Evolutionary conservation across 2,329 filamentous ascomycete species (phyloP).

Genomic region (Fusarium staphyleae): DNA sequence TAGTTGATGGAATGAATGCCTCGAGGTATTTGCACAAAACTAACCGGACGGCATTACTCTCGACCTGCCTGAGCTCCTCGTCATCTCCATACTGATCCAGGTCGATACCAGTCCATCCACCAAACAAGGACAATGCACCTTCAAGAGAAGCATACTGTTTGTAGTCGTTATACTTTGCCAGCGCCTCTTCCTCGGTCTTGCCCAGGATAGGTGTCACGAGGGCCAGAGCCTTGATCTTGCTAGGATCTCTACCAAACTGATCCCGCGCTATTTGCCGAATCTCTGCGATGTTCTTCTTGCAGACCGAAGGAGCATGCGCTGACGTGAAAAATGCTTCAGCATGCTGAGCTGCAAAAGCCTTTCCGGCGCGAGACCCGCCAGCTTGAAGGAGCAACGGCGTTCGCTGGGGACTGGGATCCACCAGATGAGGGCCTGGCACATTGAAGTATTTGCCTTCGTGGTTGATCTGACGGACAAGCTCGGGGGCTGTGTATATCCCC

Average conservation of each 20-base stretch:
- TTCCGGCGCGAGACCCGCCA: conserved; percentile 71
- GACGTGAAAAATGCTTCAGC: conserved; percentile 76
- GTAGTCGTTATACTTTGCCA: conserved; percentile 68
- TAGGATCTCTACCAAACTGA: conserved; percentile 63
- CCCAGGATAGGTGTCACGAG: conserved; percentile 71
- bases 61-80: conserved; percentile 67
- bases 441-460: conserved; percentile 70
- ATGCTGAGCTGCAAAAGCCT: conserved; percentile 71
- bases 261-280: conserved; percentile 63
- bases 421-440: conserved; percentile 71
- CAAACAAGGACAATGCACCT: conserved; percentile 74
- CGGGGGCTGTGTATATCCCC: conserved; percentile 61
- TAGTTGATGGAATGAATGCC: background rate
- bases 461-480: conserved; percentile 68
- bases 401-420: conserved; percentile 70
- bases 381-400: conserved; percentile 75
- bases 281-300: conserved; percentile 68
- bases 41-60: conserved; percentile 65
- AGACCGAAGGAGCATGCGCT: conserved; percentile 67
- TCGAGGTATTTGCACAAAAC: background rate
- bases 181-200: conserved; percentile 69
- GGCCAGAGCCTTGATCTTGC: conserved; percentile 71
- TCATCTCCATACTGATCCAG: conserved; percentile 67
- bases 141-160: conserved; percentile 65
- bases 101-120: conserved; percentile 73